Evolutionary conservation across 2,329 filamentous ascomycete genomes (phyloP), one percentile per base, ranked within the genome.

Genomic region (Sporothrix curviconia): DNA sequence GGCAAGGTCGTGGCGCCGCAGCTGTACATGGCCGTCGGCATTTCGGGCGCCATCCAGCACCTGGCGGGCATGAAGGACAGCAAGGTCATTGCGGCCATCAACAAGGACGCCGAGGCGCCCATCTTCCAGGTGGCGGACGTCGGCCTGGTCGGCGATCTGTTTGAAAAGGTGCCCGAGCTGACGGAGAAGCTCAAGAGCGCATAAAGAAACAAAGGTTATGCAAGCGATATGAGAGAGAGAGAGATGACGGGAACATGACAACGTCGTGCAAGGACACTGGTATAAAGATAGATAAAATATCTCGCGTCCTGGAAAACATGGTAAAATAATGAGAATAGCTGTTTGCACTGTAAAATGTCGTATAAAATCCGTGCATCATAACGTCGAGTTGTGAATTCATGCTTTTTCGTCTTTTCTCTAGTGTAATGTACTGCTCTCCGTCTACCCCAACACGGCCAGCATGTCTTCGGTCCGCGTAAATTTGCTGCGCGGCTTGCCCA

Each of bases 51-150:
- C 22, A 99, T 99, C 66, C 94, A 99, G 76, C 94, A 99, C 78
- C 74, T 99, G 74, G 94, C 94, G 32, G 94, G 94, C 70, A 99
- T 99, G 94, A 99, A 99, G 82, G 94, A 99, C 70, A 96, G 91
- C 78, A 99, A 99, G 78, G 94, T 99, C 59, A 99, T 99, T 76
- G 94, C 92, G 22, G 90, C 90, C 14, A 97, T 99, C 70, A 99
- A 99, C 80, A 99, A 99, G 78, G 94, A 99, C 69, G 78, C 85
- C 4, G 94, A 99, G 73, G 94, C 94, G 58, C 94, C 94, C 30
- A 99, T 99, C 66, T 99, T 99, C 80, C 94, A 99, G 75, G 85
- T 99, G 59, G 94, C 94, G 4, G 94, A 99, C 73, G 91, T 97
- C 55, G 94, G 94, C 12, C 77, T 99, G 54, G 92, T 99, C 5